These are phyloP conservation scores for Raphanus hybrid DNA, from an alignment of 441 rosid genomes.

Conservation along the genomic window DNA sequence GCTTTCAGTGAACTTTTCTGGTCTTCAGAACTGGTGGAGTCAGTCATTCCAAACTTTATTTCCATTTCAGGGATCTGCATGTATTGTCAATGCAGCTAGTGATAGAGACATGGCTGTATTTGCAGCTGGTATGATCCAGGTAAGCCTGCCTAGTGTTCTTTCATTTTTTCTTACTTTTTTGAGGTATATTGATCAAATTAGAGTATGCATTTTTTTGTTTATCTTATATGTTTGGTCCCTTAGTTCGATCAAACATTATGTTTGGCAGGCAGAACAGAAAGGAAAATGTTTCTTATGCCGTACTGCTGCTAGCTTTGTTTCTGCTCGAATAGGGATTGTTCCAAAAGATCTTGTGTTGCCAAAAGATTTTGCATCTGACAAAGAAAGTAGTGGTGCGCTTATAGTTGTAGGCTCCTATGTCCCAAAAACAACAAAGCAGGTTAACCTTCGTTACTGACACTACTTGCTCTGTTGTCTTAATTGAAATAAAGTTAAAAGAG, in stretches of 20 bases:
- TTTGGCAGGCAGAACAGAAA: conserved; percentile 84
- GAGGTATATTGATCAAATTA: not conserved
- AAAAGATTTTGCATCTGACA: conserved; percentile 70
- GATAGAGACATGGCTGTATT: conserved; percentile 96
- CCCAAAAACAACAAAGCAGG: conserved; percentile 98
- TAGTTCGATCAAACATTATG: conserved; percentile 17
- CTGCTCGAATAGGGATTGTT: conserved; percentile 84
- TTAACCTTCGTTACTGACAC: conserved; percentile 33
- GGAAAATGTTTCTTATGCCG: conserved; percentile 93
- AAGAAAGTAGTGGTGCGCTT: conserved; percentile 73
- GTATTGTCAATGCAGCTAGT: conserved; percentile 95
- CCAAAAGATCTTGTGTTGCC: conserved; percentile 82
- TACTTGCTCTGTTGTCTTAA: conserved; percentile 18
- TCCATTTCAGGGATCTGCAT: conserved; percentile 78
- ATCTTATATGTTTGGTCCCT: conserved; percentile 17
- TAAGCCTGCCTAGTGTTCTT: conserved; percentile 39
- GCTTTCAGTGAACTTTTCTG: conserved; percentile 1
- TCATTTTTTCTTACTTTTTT: not conserved
- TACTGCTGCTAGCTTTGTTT: conserved; percentile 96
- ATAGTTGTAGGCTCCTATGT: conserved; percentile 97
- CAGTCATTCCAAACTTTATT: conserved; percentile 18
- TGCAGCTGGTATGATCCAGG: conserved; percentile 96
- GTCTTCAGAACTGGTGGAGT: conserved; percentile 3
- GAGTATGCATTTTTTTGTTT: conserved; percentile 22
- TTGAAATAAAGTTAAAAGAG: conserved; percentile 1